phyloP scores from a whole-genome alignment of 2,329 filamentous ascomycete species.

The Aspergillus phoenicis region DNA sequence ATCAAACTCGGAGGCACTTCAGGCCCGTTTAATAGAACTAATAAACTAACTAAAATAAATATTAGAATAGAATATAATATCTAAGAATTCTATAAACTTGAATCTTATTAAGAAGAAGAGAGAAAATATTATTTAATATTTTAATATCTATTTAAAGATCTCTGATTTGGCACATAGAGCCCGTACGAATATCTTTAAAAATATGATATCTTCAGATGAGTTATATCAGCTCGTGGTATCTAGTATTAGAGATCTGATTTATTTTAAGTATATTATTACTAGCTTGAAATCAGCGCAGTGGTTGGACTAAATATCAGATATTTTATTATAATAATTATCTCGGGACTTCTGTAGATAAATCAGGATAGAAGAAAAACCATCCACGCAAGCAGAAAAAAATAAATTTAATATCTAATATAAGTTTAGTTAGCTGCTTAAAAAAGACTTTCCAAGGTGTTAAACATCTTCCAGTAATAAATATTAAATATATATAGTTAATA shows the following conservation, averaged over 20 bases:
- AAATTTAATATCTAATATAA: background rate
- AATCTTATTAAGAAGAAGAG: constrained; percentile 30
- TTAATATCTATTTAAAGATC: constrained; percentile 23
- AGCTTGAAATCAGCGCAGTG: constrained; percentile 39
- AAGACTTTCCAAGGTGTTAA: background rate
- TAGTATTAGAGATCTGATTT: constrained; percentile 36
- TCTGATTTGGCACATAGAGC: constrained; percentile 28
- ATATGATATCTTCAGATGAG: constrained; percentile 32
- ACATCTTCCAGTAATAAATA: background rate
- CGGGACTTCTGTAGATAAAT: constrained; percentile 1
- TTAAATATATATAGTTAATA: background rate
- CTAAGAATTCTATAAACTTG: constrained; percentile 17
- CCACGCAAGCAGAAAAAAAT: background rate
- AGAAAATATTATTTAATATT: constrained; percentile 21
- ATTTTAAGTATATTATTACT: constrained; percentile 31
- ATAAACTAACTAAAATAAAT: constrained; percentile 21
- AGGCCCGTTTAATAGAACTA: constrained; percentile 26
- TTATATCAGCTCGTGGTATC: constrained; percentile 34
- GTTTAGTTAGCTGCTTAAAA: background rate
- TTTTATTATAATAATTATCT: constrained; percentile 32
- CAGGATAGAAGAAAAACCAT: background rate
- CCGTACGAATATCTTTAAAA: constrained; percentile 32
- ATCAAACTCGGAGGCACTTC: constrained; percentile 24
- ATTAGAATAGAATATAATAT: constrained; percentile 10
- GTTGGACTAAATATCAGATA: constrained; percentile 38